Conservation (phyloP, 2,329 filamentous ascomycete species). For the Hawksworthiomyces lignivorus region DNA sequence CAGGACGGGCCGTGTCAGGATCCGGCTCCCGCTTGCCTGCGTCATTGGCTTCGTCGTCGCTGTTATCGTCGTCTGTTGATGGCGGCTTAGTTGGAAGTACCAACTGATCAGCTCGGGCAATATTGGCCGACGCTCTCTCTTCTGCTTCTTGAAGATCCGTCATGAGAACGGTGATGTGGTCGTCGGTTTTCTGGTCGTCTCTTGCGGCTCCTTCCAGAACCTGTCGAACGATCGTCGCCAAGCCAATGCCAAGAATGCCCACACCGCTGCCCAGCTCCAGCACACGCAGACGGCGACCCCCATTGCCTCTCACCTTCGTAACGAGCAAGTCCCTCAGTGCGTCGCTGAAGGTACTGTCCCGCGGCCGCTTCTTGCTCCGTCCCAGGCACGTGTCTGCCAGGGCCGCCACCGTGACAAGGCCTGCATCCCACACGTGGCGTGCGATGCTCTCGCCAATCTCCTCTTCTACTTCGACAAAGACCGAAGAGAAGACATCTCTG, state of each 20-base stretch:
- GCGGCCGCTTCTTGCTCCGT: not conserved
- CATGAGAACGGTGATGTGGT: conserved; percentile 23
- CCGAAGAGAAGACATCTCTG: conserved; percentile 5
- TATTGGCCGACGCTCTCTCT: conserved; percentile 40
- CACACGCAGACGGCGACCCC: no score
- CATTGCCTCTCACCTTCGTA: conserved; percentile 1
- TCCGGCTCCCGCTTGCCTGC: no score
- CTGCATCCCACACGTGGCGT: conserved; percentile 52
- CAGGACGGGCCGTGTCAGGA: not conserved
- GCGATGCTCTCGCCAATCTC: conserved; percentile 54
- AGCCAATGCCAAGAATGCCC: conserved; percentile 45
- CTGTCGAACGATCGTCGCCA: conserved; percentile 32
- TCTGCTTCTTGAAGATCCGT: conserved; percentile 51
- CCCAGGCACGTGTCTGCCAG: conserved; percentile 22
- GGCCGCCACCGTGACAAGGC: conserved; percentile 36
- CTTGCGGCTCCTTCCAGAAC: not conserved
- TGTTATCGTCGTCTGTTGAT: no score
- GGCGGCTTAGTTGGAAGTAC: no score
- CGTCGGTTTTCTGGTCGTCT: not conserved
- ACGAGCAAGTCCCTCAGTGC: conserved; percentile 23
- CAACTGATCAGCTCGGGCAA: conserved; percentile 22
- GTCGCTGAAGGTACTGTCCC: conserved; percentile 15
- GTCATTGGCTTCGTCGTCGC: not conserved
- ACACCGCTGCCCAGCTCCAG: conserved; percentile 52
- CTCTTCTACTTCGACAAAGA: conserved; percentile 39